phyloP scores from a whole-genome alignment of 306 rosid species.

The peach (Prunus persica) region Prunus_persica_NCBIv2 NC_034016.1:10448501-10449000 shows the following conservation, averaged over 20 bases:
- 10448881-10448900: neutral
- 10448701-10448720: neutral
- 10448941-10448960: constrained; percentile 78
- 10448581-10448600: constrained; percentile 27
- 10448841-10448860: neutral
- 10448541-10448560: constrained; percentile 91
- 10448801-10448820: neutral
- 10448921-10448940: neutral
- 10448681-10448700: neutral
- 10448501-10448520: constrained; percentile 8
- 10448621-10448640: constrained; percentile 7
- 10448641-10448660: neutral
- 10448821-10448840: neutral
- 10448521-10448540: constrained; percentile 73
- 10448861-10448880: neutral
- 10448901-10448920: neutral
- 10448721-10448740: neutral
- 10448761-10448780: neutral
- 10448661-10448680: neutral
- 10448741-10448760: neutral
- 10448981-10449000: constrained; percentile 92
- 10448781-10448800: constrained; percentile 1
- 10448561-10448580: constrained; percentile 99
- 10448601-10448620: constrained; percentile 15
- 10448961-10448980: constrained; percentile 92